Evolutionary conservation across 1,284 basidiomycete genomes (phyloP).

Genomic region (Puccinia horiana): DNA sequence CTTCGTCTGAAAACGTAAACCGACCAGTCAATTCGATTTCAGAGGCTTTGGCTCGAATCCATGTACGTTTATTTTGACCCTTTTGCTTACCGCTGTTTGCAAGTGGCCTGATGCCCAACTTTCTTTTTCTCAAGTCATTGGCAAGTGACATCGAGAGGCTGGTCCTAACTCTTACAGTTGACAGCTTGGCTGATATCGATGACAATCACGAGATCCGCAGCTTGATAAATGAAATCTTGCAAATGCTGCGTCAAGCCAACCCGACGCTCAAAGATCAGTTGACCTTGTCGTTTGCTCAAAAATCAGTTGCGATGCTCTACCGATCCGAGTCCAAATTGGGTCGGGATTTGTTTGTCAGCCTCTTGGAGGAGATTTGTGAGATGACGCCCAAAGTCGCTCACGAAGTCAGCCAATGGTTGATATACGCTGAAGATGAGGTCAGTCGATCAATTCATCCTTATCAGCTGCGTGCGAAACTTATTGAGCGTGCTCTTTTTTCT

Average conservation of each 20-base stretch:
- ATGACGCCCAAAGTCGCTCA: constrained; percentile 88
- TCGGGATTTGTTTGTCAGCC: constrained; percentile 83
- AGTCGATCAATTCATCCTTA: neutral
- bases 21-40: constrained; percentile 5
- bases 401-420: constrained; percentile 94
- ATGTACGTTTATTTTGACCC: constrained; percentile 25
- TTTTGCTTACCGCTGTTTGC: neutral
- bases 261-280: constrained; percentile 51
- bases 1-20: neutral
- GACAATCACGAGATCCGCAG: constrained; percentile 81
- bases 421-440: constrained; percentile 89
- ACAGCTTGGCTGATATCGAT: constrained; percentile 69
- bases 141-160: constrained; percentile 73
- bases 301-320: constrained; percentile 52
- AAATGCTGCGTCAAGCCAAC: constrained; percentile 58
- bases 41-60: constrained; percentile 29
- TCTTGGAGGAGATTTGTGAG: constrained; percentile 86
- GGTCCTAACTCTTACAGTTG: constrained; percentile 28
- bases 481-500: neutral
- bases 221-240: constrained; percentile 76
- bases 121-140: constrained; percentile 1
- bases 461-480: constrained; percentile 70
- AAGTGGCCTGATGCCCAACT: neutral
- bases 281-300: constrained; percentile 63
- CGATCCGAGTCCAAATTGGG: constrained; percentile 64